Percentiles rank a stretch among this genome's conserved stretches.
These are phyloP conservation scores for Marasmius oreades DNA, from an alignment of 1,284 basidiomycete species.

Conservation along the genomic window DNA sequence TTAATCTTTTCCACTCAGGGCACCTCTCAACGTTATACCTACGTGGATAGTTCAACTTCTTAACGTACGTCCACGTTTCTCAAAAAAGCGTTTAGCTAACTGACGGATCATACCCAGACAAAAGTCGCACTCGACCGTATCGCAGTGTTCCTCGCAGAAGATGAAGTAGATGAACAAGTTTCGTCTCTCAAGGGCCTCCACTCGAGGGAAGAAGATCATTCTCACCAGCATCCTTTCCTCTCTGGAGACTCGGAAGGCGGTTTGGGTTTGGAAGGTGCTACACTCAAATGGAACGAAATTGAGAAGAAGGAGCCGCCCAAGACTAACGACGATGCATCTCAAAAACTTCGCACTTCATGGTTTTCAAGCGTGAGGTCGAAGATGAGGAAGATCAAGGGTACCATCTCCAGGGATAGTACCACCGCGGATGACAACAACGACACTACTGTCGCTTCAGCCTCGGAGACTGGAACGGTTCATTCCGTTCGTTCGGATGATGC, in stretches of 20 bases:
- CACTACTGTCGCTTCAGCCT: background rate
- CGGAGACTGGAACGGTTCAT: background rate
- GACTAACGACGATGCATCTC: background rate
- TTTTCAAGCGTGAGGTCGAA: background rate
- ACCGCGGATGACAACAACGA: background rate
- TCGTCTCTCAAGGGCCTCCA: slow-evolving; percentile 51
- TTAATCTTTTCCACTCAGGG: slow-evolving; percentile 29
- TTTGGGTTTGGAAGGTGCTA: slow-evolving; percentile 9
- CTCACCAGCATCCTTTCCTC: slow-evolving; percentile 20
- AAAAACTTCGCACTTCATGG: background rate
- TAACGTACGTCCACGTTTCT: slow-evolving; percentile 34
- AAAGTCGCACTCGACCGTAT: slow-evolving; percentile 80
- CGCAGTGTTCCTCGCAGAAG: slow-evolving; percentile 76
- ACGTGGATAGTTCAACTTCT: slow-evolving; percentile 61
- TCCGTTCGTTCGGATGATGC: background rate
- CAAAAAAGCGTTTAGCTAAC: slow-evolving; percentile 11
- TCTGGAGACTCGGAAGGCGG: background rate
- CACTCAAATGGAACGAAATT: slow-evolving; percentile 13
- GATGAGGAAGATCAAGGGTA: background rate
- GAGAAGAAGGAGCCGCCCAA: slow-evolving; percentile 4
- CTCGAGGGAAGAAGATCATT: no score
- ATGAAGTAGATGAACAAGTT: slow-evolving; percentile 74
- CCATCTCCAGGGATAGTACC: background rate
- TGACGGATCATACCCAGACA: slow-evolving; percentile 39
- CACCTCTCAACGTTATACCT: slow-evolving; percentile 70